Evolutionary conservation across 2,329 filamentous ascomycete genomes (phyloP).

Genomic region (Aspergillus niger): DNA sequence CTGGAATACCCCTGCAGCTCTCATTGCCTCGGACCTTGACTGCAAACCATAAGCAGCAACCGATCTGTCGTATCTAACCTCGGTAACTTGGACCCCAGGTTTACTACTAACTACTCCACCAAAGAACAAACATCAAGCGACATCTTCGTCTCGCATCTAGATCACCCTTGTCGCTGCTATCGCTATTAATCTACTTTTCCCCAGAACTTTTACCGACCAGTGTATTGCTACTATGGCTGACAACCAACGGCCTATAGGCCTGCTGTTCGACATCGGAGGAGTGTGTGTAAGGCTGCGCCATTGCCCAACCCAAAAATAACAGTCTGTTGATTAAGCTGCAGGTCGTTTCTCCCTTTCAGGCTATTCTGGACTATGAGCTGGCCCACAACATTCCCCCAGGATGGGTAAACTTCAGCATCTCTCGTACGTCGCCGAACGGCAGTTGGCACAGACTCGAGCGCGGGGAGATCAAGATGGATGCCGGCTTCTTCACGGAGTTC

Average conservation of each 20-base stretch:
- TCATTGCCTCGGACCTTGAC: not conserved
- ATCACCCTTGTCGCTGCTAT: no score
- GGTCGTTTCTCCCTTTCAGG: constrained; percentile 90
- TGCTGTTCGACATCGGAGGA: constrained; percentile 94
- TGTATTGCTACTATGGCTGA: constrained; percentile 37
- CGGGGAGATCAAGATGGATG: constrained; percentile 75
- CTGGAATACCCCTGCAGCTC: not conserved
- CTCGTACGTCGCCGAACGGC: constrained; percentile 72
- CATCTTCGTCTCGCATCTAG: not conserved
- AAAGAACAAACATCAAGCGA: not conserved
- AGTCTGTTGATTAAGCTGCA: constrained; percentile 39
- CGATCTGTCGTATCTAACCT: constrained; percentile 24
- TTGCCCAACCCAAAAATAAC: not conserved
- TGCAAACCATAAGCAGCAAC: not conserved
- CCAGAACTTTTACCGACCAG: not conserved
- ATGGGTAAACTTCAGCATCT: constrained; percentile 91
- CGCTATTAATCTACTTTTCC: not conserved
- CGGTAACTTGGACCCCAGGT: constrained; percentile 26
- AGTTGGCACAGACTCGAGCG: constrained; percentile 88
- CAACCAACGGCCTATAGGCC: constrained; percentile 63
- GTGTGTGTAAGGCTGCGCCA: constrained; percentile 72
- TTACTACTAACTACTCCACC: constrained; percentile 14
- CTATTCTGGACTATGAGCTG: constrained; percentile 87
- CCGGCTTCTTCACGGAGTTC: constrained; percentile 74
- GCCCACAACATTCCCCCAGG: constrained; percentile 75